These are phyloP conservation scores for Echinosophora koreensis DNA, from an alignment of 306 rosid genomes.

Conservation along the genomic window DNA sequence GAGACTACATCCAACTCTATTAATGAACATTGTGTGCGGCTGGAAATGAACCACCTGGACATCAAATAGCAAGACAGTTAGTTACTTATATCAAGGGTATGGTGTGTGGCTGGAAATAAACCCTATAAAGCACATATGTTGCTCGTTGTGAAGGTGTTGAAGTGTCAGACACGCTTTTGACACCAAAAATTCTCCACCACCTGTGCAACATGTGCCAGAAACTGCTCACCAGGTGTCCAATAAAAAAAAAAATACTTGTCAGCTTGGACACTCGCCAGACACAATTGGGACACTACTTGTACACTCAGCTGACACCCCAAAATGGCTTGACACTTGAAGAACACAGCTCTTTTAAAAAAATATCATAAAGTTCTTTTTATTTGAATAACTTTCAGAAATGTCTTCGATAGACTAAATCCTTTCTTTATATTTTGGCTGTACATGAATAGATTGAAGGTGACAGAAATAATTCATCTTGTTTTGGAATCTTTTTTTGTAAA, in stretches of 20 bases:
- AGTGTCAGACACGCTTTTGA: neutral
- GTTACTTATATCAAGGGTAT: conserved; percentile 1
- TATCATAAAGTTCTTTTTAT: too few species aligned
- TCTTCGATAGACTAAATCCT: neutral
- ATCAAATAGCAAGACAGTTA: conserved; percentile 47
- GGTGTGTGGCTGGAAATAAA: conserved; percentile 22
- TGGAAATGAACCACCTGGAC: conserved; percentile 88
- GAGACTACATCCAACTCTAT: conserved; percentile 87
- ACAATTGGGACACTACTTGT: neutral
- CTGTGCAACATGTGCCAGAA: neutral
- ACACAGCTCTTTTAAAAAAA: neutral
- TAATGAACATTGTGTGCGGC: conserved; percentile 81
- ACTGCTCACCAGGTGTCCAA: neutral
- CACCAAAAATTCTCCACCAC: neutral
- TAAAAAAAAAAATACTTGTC: too few species aligned
- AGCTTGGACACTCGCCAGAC: neutral
- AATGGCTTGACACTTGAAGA: neutral
- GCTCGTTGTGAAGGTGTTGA: neutral
- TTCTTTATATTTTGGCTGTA: neutral
- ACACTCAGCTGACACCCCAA: neutral
- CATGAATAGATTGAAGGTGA: neutral
- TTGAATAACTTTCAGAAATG: too few species aligned
- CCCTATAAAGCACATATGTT: too few species aligned
- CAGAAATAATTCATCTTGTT: neutral
- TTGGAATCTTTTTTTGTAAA: neutral